phyloP scores from a whole-genome alignment of 257 asterid species.

The Eucommia ulmoides region DNA sequence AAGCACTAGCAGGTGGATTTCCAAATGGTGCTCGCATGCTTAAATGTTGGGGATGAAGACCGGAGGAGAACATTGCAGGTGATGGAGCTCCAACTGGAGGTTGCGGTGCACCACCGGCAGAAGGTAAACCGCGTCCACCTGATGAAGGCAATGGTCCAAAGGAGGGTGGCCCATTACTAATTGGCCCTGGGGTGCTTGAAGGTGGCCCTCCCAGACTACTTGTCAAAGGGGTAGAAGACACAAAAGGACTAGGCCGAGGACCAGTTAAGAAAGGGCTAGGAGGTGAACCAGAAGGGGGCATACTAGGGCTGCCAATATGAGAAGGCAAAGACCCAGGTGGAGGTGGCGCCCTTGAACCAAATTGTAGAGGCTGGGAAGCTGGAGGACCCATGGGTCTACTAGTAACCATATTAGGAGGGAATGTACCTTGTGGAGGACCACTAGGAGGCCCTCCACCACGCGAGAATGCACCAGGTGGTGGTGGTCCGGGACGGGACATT shows the following conservation, averaged over 20 bases:
- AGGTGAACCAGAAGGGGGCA: conserved; percentile 17
- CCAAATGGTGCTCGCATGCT: conserved; percentile 70
- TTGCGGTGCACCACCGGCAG: conserved; percentile 45
- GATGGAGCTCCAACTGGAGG: conserved; percentile 56
- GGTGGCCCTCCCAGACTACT: conserved; percentile 41
- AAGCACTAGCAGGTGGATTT: conserved; percentile 47
- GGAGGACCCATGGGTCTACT: conserved; percentile 47
- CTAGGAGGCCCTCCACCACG: conserved; percentile 49
- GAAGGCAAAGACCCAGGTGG: conserved; percentile 62
- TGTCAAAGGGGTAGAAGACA: conserved; percentile 27
- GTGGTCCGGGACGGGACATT: conserved; percentile 53
- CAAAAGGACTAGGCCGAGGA: conserved; percentile 52
- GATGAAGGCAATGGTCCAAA: conserved; percentile 36
- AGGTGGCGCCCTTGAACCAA: conserved; percentile 72
- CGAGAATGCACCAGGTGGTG: conserved; percentile 60
- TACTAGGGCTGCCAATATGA: conserved; percentile 36
- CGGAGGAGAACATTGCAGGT: conserved; percentile 29
- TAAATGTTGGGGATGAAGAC: conserved; percentile 39
- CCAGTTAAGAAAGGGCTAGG: conserved; percentile 28
- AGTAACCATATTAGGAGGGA: conserved; percentile 39
- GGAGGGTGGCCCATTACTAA: conserved; percentile 65
- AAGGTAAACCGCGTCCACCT: conserved; percentile 55
- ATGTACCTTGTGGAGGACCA: conserved; percentile 41
- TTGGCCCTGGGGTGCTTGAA: conserved; percentile 23
- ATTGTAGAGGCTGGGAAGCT: conserved; percentile 49